Evolutionary conservation across 2,329 filamentous ascomycete species (phyloP), one percentile per base, ranked within the genome.

Genomic region (Fusarium kyushuense): DNA sequence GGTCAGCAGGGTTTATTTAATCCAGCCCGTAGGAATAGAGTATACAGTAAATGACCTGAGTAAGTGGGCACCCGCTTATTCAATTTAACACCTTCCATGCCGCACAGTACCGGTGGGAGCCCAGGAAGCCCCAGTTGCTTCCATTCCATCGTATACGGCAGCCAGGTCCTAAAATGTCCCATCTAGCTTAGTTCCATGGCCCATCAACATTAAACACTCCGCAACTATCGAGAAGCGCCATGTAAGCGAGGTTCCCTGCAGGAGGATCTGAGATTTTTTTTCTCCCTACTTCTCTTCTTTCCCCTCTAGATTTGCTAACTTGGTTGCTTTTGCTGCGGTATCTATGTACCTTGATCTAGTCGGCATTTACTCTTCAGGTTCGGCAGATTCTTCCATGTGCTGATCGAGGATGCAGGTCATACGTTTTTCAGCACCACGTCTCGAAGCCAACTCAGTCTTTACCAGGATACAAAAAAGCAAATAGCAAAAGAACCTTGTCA

Each of bases 351-450:
- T 35, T 33, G 47, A 38, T 48, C 46, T 7, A 7, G 35, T 14
- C 47, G 47, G 47, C 47, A 49, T 38, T 29, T 49, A 23, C 47
- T 29, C 21, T 30, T n/a, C n/a, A 46, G 33, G 38, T 56, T 30
- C 38, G 59, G 59, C 52, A 53, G 29, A 33, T 60, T 36, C 41
- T 43, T 58, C 43, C 36, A 69, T 46, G 45, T 51, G 46, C 47
- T 57, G 57, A 67, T 58, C 57, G 54, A 69, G 49, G 58, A 58
- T 65, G 59, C 49, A 27, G 43, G 71, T 73, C 71, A 73, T 73
- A 73, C 71, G 62, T 69, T 73, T 70, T 61, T 21, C 42, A 38
- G n/a, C 46, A 33, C 40, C 43, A 32, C 46, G 33, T 61, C 43
- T 40, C 56, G 38, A 65, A 54, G 41, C 43, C 48, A 58, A 60